These are phyloP conservation scores for Globisporangium okanoganense DNA, from an alignment of 352 stramenopile species.

Conservation along the genomic window DNA sequence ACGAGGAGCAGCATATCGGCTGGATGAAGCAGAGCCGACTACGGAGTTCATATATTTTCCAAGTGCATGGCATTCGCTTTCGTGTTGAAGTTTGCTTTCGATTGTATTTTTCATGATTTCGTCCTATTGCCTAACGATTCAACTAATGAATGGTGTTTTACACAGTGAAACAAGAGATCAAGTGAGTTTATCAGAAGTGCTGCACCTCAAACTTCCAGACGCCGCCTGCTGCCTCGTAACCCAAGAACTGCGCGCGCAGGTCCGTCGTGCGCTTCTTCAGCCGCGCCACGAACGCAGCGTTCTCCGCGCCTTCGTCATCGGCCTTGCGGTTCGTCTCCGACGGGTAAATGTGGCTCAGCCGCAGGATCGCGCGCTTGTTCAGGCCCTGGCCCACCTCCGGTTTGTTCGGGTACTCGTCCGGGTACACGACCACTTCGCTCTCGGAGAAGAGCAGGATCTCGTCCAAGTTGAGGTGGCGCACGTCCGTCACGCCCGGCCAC, in stretches of 20 bases:
- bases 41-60: slow-evolving; percentile 1
- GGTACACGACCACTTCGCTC: slow-evolving; percentile 43
- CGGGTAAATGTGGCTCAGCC: slow-evolving; percentile 28
- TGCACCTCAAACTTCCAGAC: slow-evolving; percentile 48
- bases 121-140: slow-evolving; percentile 1
- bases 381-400: slow-evolving; percentile 29
- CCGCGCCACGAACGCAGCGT: slow-evolving; percentile 29
- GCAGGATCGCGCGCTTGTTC: slow-evolving; percentile 47
- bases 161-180: not conserved
- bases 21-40: not conserved
- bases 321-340: slow-evolving; percentile 8
- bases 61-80: slow-evolving; percentile 1
- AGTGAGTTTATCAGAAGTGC: slow-evolving; percentile 28
- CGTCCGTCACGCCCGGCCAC: slow-evolving; percentile 37
- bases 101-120: slow-evolving; percentile 3
- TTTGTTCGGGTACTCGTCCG: slow-evolving; percentile 31
- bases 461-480: slow-evolving; percentile 44
- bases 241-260: slow-evolving; percentile 33
- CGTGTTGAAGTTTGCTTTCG: not conserved
- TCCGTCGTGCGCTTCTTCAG: slow-evolving; percentile 32
- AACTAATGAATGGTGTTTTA: slow-evolving; percentile 2
- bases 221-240: slow-evolving; percentile 25
- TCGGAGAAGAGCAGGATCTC: slow-evolving; percentile 33
- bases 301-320: slow-evolving; percentile 10
- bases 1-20: not conserved